A percentile compares a stretch with the other conserved stretches of the same genome.
These are phyloP conservation scores for Endocladia muricata DNA, from an alignment of 31 red algal species.

Conservation along the genomic window DNA sequence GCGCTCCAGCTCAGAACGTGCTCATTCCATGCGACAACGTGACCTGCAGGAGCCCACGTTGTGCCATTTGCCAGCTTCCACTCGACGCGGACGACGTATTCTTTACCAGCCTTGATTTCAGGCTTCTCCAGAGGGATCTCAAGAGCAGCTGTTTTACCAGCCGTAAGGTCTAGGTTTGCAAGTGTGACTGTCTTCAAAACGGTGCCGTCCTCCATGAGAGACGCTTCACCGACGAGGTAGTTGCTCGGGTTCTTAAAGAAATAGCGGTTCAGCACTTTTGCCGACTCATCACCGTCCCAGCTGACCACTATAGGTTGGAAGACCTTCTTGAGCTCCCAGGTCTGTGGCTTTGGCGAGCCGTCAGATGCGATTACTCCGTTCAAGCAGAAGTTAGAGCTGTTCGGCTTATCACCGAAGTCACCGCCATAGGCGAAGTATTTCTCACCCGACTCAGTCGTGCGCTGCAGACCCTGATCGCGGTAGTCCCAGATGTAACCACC, in stretches of 20 bases:
- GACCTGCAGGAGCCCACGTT: background rate
- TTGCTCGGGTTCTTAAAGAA: background rate
- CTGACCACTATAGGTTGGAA: background rate
- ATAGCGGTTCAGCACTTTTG: background rate
- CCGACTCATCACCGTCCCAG: background rate
- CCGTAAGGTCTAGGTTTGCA: background rate
- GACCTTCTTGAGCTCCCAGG: background rate
- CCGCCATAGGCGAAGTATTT: slow-evolving; percentile 25
- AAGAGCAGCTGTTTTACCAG: background rate
- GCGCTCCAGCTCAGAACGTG: background rate
- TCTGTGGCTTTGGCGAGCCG: slow-evolving; percentile 5
- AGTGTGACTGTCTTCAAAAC: background rate
- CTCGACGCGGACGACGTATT: background rate
- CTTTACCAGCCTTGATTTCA: background rate
- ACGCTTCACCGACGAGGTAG: background rate
- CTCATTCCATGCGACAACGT: background rate
- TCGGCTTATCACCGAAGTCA: slow-evolving; percentile 29
- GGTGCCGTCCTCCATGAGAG: background rate
- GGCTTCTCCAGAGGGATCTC: background rate
- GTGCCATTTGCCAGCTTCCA: background rate
- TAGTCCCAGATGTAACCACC: slow-evolving; percentile 50
- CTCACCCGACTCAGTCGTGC: background rate
- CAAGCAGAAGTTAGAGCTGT: slow-evolving; percentile 27
- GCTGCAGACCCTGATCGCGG: slow-evolving; percentile 16
- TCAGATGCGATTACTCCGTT: slow-evolving; percentile 29